Base-by-base conservation (phyloP, 1,284 basidiomycete species). In the Cryptococcus sp. region DNA sequence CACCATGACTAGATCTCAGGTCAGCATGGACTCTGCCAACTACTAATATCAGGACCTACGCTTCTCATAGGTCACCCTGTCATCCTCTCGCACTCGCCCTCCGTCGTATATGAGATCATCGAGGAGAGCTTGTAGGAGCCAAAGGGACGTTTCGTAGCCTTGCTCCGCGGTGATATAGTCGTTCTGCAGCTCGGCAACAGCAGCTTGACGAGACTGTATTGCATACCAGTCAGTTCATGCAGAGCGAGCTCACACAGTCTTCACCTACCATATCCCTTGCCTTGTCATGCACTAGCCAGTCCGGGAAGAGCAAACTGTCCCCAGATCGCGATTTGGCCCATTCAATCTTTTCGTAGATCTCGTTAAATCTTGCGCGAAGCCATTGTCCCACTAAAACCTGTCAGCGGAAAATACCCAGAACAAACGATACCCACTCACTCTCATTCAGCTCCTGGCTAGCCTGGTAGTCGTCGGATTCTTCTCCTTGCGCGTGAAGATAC, bases 101-200 rank as follows among this genome's bases (percentile, higher is more conserved):
- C 86, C 88, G 5, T 85, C 86, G 70, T 93, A 89, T 66, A 97
- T 82, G 3, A 89, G 83, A 61, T 94, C 90, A 73, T 99, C 95
- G 69, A 95, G 87, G 5, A 98, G 82, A 0, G 92, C 89, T 64
- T 91, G 89, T 25, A 99, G 81, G 73, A 94, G 89, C 89, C 91
- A 95, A 19, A 96, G 78, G 0, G 93, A 92, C 62, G 92, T 92
- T 73, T 97, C 94, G 78, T 99, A 99, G 39, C 94, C 83, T 70
- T 89, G 88, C 79, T 96, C 89, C 72, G 93, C 96, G 66, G 89
- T 87, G 26, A 71, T 55, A 4, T 78, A 69, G 63, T 93, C 89
- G 65, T 92, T 89, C 22, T 90, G 81, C 0, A 98, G 83, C 73
- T 99, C 95, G 70, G 93, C 91, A 26, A 89, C 84, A 0, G 95